Percentiles rank a stretch among this genome's conserved stretches.
phyloP scores from a whole-genome alignment of 1,139 yeast species.

The Blastobotrys capitulatus region DNA sequence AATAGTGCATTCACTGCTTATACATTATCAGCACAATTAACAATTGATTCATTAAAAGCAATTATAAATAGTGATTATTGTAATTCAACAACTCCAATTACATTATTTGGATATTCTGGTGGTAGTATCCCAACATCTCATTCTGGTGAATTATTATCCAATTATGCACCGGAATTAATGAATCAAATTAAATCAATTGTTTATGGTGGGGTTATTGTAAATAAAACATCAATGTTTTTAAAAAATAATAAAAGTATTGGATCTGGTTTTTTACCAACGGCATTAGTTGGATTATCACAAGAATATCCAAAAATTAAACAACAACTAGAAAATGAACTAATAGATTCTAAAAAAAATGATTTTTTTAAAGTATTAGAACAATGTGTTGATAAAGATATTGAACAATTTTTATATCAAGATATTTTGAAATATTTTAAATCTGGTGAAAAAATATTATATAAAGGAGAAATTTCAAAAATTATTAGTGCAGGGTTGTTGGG shows the following conservation, averaged over 20 bases:
- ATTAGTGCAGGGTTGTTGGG: constrained; percentile 20
- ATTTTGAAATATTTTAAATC: constrained; percentile 19
- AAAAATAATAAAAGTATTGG: constrained; percentile 18
- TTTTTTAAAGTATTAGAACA: constrained; percentile 15
- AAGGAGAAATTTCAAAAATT: constrained; percentile 10
- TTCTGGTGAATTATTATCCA: constrained; percentile 28
- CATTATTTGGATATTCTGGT: constrained; percentile 30
- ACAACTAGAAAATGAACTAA: constrained; percentile 12
- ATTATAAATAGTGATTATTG: constrained; percentile 2
- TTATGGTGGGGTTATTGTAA: constrained; percentile 10
- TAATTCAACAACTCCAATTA: constrained; percentile 18
- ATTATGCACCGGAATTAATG: constrained; percentile 28
- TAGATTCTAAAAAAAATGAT: constrained; percentile 15
- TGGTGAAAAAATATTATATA: constrained; percentile 17
- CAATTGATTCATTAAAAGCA: constrained; percentile 20
- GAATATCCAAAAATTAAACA: constrained; percentile 25
- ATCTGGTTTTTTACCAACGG: constrained; percentile 19
- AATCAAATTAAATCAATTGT: constrained; percentile 7
- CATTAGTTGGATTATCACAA: constrained; percentile 27
- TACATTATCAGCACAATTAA: constrained; percentile 16
- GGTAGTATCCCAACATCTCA: constrained; percentile 30
- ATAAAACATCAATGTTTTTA: constrained; percentile 15
- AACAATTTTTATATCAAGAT: constrained; percentile 18
- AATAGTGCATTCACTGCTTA: constrained; percentile 21
- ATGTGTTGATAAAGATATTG: constrained; percentile 18